Evolutionary conservation across 208 protist species (phyloP).

Genomic region (Wallacemonas sp.): DNA sequence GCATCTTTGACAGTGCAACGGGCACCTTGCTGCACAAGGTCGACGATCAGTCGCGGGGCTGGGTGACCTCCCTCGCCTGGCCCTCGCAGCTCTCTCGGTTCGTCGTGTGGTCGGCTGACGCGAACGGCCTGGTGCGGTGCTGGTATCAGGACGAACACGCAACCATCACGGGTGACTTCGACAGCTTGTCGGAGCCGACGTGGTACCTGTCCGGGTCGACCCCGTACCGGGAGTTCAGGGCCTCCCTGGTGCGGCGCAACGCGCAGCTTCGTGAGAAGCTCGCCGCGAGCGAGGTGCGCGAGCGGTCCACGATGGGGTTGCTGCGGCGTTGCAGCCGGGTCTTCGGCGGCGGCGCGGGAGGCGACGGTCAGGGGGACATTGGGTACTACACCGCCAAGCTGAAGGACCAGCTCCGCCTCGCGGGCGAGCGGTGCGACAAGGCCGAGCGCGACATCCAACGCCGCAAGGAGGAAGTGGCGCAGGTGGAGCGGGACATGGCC

Average conservation of each 20-base stretch:
- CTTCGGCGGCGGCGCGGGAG: conserved; percentile 20
- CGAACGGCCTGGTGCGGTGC: conserved; percentile 66
- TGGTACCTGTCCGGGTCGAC: conserved; percentile 79
- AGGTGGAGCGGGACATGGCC: conserved; percentile 55
- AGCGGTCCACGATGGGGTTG: conserved; percentile 37
- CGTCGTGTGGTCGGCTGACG: conserved; percentile 78
- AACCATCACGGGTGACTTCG: conserved; percentile 49
- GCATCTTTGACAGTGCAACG: conserved; percentile 43
- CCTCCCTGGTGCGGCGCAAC: conserved; percentile 40
- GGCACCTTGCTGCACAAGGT: conserved; percentile 57
- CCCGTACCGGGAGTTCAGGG: conserved; percentile 78
- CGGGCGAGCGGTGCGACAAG: conserved; percentile 27
- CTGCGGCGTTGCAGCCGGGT: conserved; percentile 42
- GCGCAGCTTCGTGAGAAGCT: conserved; percentile 50
- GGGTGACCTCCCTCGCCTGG: conserved; percentile 48
- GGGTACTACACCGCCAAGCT: conserved; percentile 33
- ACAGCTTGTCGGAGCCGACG: conserved; percentile 55
- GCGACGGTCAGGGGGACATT: conserved; percentile 14
- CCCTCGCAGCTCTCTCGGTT: conserved; percentile 66
- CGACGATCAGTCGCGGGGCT: conserved; percentile 43
- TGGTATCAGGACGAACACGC: conserved; percentile 89
- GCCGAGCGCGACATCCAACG: conserved; percentile 28
- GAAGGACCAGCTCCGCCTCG: conserved; percentile 38
- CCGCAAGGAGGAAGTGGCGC: conserved; percentile 25
- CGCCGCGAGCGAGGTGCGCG: conserved; percentile 19